Conservation (phyloP, 805 yeast species). For the Kodamaea fukazawae region DNA sequence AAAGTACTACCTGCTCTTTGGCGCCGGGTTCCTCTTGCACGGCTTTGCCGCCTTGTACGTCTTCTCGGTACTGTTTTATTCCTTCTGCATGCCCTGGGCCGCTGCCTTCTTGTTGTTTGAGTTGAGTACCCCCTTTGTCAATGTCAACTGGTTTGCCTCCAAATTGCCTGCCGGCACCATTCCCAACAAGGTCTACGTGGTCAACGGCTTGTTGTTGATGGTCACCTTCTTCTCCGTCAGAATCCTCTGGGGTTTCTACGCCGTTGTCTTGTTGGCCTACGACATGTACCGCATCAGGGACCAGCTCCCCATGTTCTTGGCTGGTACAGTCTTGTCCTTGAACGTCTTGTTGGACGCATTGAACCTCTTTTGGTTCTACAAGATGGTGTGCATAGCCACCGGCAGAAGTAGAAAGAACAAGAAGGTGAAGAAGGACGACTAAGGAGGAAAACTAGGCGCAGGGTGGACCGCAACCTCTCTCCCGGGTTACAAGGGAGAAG, state of each 20-base stretch:
- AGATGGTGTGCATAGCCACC: conserved; percentile 76
- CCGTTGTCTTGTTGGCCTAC: conserved; percentile 51
- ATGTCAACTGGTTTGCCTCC: conserved; percentile 86
- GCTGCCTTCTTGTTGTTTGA: conserved; percentile 85
- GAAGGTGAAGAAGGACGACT: conserved; percentile 3
- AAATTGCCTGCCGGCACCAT: conserved; percentile 69
- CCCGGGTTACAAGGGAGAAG: too few relatives aligned
- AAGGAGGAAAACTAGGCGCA: background rate
- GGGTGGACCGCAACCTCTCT: too few relatives aligned
- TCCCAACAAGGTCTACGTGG: conserved; percentile 48
- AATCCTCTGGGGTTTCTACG: conserved; percentile 82
- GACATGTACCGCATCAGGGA: conserved; percentile 48
- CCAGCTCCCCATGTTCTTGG: conserved; percentile 45
- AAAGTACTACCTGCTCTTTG: conserved; percentile 63
- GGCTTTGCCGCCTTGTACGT: conserved; percentile 80
- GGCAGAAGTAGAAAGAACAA: conserved; percentile 37
- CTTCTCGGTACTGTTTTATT: conserved; percentile 59
- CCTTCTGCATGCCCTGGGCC: conserved; percentile 77
- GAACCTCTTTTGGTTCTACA: conserved; percentile 83
- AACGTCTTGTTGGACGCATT: conserved; percentile 64
- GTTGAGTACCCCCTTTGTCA: conserved; percentile 91
- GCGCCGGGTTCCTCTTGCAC: conserved; percentile 77
- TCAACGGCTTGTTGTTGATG: conserved; percentile 74
- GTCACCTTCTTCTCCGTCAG: conserved; percentile 72
- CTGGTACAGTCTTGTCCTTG: conserved; percentile 49